Evolutionary conservation across 352 stramenopile species (phyloP), one percentile per base, ranked within the genome.

Genomic region (Phytopythium oedochilum): DNA sequence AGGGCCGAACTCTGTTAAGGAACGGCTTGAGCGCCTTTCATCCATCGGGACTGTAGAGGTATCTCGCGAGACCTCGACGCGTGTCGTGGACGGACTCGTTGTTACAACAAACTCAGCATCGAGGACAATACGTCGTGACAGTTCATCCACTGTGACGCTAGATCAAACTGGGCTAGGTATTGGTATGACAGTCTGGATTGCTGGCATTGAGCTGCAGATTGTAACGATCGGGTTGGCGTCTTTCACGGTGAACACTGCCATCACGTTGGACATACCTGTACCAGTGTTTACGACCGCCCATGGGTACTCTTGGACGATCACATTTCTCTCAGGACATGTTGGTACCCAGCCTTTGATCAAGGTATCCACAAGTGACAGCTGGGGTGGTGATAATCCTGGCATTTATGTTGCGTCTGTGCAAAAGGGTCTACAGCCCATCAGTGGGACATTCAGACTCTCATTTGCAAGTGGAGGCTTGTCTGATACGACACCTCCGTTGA

Each of bases 361-460:
- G 55, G 86, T 91, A 20, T 73, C 44, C 9, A 66, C 88, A 14
- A 94, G 90, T 28, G 88, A 98, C 48, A 97, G 86, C 14, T 98
- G 96, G 96, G 70, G 86, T 0, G 96, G 96, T 5, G 93, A 89
- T n/a, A 98, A 97, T 60, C 82, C 94, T 1, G 79, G 90, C 2
- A 90, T 98, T 44, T 68, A 82, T 40, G 71, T 96, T 14, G 62
- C 83, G 8, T 79, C 75, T 1, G 59, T 96, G 12, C 78, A 90
- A 38, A 75, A 91, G 49, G 96, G 96, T 9, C 34, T 97, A 8
- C 75, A 92, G 42, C 94, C 96, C 3, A 92, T 98, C 36, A 96
- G 86, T 53, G 96, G 96, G 7, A 96, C 75, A 5, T 98, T 99
- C 47, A 58, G 75, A 6, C 79, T 95, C 36, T 73, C 77, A 2